phyloP scores from a whole-genome alignment of 768 basidiomycete genomes.

The Amanita subjunquillea region DNA sequence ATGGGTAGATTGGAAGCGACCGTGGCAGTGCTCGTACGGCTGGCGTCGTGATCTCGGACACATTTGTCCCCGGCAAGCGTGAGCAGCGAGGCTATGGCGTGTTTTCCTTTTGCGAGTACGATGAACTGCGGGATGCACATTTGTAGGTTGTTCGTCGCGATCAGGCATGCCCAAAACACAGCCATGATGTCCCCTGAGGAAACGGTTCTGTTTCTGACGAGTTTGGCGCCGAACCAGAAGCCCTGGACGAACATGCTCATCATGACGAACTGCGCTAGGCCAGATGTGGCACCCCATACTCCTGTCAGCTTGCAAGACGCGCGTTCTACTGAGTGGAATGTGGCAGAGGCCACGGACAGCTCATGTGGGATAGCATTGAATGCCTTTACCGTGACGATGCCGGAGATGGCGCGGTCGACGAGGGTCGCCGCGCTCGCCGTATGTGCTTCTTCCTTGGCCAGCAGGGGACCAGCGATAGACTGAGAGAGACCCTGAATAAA shows the following conservation, averaged over 20 bases:
- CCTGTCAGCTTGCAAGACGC: slow-evolving; percentile 45
- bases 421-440: slow-evolving; percentile 68
- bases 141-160: slow-evolving; percentile 82
- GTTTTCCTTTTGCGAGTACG: slow-evolving; percentile 72
- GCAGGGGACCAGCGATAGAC: slow-evolving; percentile 51
- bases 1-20: slow-evolving; percentile 13
- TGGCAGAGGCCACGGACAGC: slow-evolving; percentile 30
- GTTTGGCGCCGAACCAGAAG: slow-evolving; percentile 90
- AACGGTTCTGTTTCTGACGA: slow-evolving; percentile 71
- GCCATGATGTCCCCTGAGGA: slow-evolving; percentile 78
- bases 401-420: slow-evolving; percentile 64
- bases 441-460: slow-evolving; percentile 54
- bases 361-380: slow-evolving; percentile 65
- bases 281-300: slow-evolving; percentile 70
- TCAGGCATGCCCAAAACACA: slow-evolving; percentile 97
- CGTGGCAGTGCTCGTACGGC: background rate
- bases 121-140: slow-evolving; percentile 79
- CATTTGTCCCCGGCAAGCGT: slow-evolving; percentile 35
- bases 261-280: slow-evolving; percentile 68
- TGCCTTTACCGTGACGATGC: slow-evolving; percentile 87
- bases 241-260: slow-evolving; percentile 94
- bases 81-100: slow-evolving; percentile 61
- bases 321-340: slow-evolving; percentile 32
- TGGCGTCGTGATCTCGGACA: slow-evolving; percentile 19
- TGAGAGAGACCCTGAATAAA: slow-evolving; percentile 73